Evolutionary conservation across 208 protist genomes (phyloP), one percentile per base, ranked within the genome.

Genomic region (Crithidia thermophila): DNA sequence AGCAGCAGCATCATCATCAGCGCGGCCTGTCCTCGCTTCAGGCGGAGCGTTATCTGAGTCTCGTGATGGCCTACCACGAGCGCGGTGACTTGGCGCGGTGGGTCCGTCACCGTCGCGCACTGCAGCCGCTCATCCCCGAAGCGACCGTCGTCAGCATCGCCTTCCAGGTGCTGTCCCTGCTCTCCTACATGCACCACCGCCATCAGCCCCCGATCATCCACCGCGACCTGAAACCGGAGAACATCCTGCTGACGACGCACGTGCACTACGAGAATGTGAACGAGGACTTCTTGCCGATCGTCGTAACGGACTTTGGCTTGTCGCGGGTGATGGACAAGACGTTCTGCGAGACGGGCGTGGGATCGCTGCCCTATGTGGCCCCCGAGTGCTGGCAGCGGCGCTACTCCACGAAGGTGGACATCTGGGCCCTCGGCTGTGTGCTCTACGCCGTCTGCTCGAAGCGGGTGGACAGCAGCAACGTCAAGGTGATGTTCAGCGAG

Each of bases 371-470:
- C 13, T 91, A 88, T 59, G 79, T 88, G 0, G 81, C 85, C 14
- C 85, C 85, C n/a, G 85, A 88, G 76, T 87, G 81, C 61, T 91
- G 79, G 81, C 74, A 87, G 57, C 79, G 79, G 40, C 87, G 97
- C n/a, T 99, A 99, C 81, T 94, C 91, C 3, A 97, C 96, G 3
- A 90, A 98, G 18, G 97, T 99, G 20, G 98, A 99, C 78, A 97
- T 99, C 27, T 99, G 98, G 98, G 95, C 93, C 9, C 83, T 98
- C 25, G 98, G 98, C 39, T 99, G 97, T 79, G 99, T 99, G 65
- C 97, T 99, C 23, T 91, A 88, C 50, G 81, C 85, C 36, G 72
- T 77, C 18, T 88, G 81, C 62, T 63, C 71, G 11, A 75, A 79
- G 50, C 74, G 81, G 14, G 84, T 87, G n/a, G 81, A 87, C 39